phyloP scores from a whole-genome alignment of 208 protist genomes.

The Trypanosoma rangeli region DNA sequence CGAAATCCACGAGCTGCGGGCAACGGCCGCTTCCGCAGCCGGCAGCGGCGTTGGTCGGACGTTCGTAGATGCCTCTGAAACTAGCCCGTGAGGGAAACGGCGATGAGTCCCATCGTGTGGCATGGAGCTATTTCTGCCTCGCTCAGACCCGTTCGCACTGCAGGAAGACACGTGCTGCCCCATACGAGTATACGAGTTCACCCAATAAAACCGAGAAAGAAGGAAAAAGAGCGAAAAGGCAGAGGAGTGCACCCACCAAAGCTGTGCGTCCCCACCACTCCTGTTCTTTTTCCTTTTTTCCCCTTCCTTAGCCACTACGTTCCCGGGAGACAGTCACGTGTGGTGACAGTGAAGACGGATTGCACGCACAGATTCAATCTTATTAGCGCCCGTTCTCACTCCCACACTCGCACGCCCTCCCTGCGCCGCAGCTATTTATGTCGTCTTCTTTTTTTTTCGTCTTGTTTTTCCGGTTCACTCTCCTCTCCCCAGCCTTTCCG shows the following conservation, averaged over 20 bases:
- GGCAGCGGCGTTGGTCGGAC: slow-evolving; percentile 7
- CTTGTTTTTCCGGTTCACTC: no score
- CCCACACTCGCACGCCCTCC: no score
- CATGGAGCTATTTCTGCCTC: not conserved
- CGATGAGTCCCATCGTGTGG: not conserved
- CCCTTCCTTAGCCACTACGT: not conserved
- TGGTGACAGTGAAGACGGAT: no score
- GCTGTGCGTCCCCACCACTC: not conserved
- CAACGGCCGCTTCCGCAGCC: not conserved
- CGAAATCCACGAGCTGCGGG: slow-evolving; percentile 34
- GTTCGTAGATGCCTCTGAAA: not conserved
- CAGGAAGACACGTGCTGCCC: slow-evolving; percentile 11
- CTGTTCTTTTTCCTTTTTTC: not conserved
- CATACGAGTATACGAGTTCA: slow-evolving; percentile 1
- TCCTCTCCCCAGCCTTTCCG: no score
- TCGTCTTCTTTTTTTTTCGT: no score
- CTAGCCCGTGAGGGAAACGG: not conserved
- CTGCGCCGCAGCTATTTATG: no score
- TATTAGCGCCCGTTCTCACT: no score
- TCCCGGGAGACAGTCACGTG: not conserved
- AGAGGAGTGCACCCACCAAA: not conserved
- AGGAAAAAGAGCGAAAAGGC: slow-evolving; percentile 25
- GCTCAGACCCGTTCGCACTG: not conserved
- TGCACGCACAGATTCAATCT: no score
- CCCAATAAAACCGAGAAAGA: slow-evolving; percentile 17